These are phyloP conservation scores for Aspergillus sp. DNA, from an alignment of 2,329 filamentous ascomycete species.

Conservation along the genomic window DNA sequence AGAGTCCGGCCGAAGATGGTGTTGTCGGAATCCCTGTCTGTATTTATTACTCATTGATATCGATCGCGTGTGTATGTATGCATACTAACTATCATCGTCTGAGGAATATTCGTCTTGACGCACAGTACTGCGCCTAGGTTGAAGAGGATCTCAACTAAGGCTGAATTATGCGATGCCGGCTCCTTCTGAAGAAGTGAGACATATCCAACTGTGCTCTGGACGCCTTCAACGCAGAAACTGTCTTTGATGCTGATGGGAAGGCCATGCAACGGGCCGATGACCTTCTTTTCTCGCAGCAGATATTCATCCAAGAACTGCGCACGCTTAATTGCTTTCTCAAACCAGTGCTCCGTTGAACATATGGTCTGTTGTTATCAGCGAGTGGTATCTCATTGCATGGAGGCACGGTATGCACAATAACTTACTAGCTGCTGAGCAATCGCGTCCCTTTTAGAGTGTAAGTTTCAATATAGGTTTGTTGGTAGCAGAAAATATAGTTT, in stretches of 20 bases:
- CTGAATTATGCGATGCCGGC: slow-evolving; percentile 12
- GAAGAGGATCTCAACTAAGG: slow-evolving; percentile 19
- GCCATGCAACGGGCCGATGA: slow-evolving; percentile 41
- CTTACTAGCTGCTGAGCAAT: too few relatives aligned
- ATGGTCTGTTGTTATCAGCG: too few relatives aligned
- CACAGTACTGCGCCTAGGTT: slow-evolving; percentile 26
- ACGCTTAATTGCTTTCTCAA: slow-evolving; percentile 29
- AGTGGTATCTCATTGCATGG: too few relatives aligned
- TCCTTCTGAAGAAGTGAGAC: slow-evolving; percentile 18
- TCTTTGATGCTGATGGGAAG: slow-evolving; percentile 42
- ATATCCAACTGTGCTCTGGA: slow-evolving; percentile 23
- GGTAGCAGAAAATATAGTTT: too few relatives aligned
- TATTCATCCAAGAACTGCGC: slow-evolving; percentile 40
- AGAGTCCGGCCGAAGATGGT: slow-evolving; percentile 23
- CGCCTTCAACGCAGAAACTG: slow-evolving; percentile 23
- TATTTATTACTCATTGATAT: too few relatives aligned
- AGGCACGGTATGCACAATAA: too few relatives aligned
- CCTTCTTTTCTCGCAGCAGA: slow-evolving; percentile 15
- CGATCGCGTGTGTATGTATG: neutral
- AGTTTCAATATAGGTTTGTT: too few relatives aligned
- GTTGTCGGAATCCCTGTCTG: slow-evolving; percentile 20
- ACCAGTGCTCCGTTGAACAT: too few relatives aligned
- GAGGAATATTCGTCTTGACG: slow-evolving; percentile 30
- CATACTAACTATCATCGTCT: slow-evolving; percentile 26
- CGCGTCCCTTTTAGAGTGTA: too few relatives aligned